A percentile compares a stretch with the other conserved stretches of the same genome.
Evolutionary conservation across 2,329 filamentous ascomycete genomes (phyloP).

Genomic region (Hypoxylon sp.): DNA sequence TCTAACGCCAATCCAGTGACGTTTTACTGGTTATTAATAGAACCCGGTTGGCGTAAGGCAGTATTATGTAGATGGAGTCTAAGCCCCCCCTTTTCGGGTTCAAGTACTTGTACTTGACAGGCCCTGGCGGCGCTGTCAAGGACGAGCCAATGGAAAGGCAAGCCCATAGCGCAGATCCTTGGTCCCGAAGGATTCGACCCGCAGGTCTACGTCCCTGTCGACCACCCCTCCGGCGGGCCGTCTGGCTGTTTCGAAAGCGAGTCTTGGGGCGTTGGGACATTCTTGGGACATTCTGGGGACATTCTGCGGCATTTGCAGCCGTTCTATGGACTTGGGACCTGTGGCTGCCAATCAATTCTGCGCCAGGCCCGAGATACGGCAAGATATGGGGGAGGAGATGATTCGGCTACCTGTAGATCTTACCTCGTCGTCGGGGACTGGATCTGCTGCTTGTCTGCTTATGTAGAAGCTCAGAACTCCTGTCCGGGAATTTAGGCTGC

Average conservation of each 20-base stretch:
- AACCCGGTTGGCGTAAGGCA: slow-evolving; percentile 20
- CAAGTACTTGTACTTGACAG: slow-evolving; percentile 14
- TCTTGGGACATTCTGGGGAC: slow-evolving; percentile 28
- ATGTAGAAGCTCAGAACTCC: slow-evolving; percentile 7
- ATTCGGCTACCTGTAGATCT: background rate
- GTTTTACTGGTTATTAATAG: slow-evolving; percentile 37
- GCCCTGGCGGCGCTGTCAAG: slow-evolving; percentile 25
- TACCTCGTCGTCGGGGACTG: no score
- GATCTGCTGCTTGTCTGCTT: no score
- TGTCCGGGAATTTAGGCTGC: no score
- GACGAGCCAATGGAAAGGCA: slow-evolving; percentile 18
- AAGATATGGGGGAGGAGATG: slow-evolving; percentile 19
- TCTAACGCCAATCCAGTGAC: slow-evolving; percentile 22
- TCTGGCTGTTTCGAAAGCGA: background rate
- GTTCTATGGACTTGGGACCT: background rate
- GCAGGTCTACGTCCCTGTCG: slow-evolving; percentile 24
- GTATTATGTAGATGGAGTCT: slow-evolving; percentile 11
- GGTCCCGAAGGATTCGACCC: slow-evolving; percentile 35
- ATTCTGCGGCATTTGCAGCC: slow-evolving; percentile 12
- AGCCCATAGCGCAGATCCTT: background rate
- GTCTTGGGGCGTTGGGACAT: no score
- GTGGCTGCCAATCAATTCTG: background rate
- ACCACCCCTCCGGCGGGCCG: slow-evolving; percentile 25
- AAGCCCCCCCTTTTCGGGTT: slow-evolving; percentile 30
- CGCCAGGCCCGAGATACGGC: background rate